These are phyloP conservation scores for Hyaloscypha bicolor DNA, from an alignment of 495 filamentous ascomycete genomes.

Conservation along the genomic window DNA sequence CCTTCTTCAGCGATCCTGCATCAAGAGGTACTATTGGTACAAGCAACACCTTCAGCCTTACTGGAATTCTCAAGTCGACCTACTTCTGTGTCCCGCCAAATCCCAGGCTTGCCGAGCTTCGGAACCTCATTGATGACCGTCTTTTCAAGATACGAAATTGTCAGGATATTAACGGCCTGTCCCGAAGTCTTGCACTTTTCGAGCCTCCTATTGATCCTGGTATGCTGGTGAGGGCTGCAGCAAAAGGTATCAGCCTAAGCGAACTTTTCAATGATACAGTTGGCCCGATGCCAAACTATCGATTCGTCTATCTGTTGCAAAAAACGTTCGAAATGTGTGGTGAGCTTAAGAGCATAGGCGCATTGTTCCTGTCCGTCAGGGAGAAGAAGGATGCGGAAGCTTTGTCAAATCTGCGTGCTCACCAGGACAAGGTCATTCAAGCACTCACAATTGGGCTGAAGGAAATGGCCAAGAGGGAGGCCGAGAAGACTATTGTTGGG, in stretches of 20 bases:
- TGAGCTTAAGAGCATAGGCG: conserved; percentile 33
- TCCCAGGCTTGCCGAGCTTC: conserved; percentile 20
- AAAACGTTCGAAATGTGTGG: conserved; percentile 37
- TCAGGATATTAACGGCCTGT: conserved; percentile 38
- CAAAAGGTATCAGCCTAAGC: conserved; percentile 20
- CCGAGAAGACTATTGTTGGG: conserved; percentile 20
- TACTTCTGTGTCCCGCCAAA: conserved; percentile 41
- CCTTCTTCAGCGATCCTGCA: conserved; percentile 18
- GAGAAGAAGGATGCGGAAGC: conserved; percentile 35
- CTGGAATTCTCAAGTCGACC: conserved; percentile 16
- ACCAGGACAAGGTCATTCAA: conserved; percentile 21
- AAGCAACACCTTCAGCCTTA: background rate
- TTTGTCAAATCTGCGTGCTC: conserved; percentile 18
- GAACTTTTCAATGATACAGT: conserved; percentile 29
- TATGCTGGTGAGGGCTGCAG: conserved; percentile 27
- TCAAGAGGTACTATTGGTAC: background rate
- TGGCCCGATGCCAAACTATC: conserved; percentile 40
- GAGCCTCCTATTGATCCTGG: conserved; percentile 38
- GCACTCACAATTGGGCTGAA: conserved; percentile 24
- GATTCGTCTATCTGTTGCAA: conserved; percentile 36
- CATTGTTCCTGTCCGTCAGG: conserved; percentile 20
- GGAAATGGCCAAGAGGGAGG: conserved; percentile 21
- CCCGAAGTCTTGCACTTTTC: conserved; percentile 31
- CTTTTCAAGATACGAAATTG: conserved; percentile 41
- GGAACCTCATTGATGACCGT: conserved; percentile 36